Conservation (phyloP, 495 filamentous ascomycete species). For the Evernia prunastri region DNA sequence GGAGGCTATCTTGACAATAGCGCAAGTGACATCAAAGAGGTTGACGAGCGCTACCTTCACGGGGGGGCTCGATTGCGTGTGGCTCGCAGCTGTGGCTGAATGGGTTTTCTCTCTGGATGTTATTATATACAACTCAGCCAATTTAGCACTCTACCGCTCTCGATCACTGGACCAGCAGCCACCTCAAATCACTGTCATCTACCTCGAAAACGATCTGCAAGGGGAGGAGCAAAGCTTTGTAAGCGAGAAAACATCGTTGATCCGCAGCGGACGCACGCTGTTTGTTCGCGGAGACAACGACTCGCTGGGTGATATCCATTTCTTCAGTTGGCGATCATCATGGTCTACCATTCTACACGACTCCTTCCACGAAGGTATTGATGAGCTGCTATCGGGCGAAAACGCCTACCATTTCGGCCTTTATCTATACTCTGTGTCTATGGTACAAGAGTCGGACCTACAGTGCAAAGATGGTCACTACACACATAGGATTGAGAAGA, state of each 20-base stretch:
- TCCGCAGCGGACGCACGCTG: conserved; percentile 4
- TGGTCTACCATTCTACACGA: conserved; percentile 13
- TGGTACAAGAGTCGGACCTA: background rate
- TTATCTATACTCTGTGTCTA: conserved; percentile 4
- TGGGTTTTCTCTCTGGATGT: conserved; percentile 16
- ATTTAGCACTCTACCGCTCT: conserved; percentile 2
- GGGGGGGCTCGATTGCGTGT: conserved; percentile 13
- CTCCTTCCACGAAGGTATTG: background rate
- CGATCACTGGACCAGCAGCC: background rate
- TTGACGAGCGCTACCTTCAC: conserved; percentile 1
- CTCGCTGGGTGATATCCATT: background rate
- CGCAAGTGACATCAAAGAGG: conserved; percentile 3
- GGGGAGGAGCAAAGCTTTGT: background rate
- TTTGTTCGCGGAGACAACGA: background rate
- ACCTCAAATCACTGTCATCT: conserved; percentile 5
- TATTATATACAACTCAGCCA: background rate
- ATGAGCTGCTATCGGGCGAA: background rate
- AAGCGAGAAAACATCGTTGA: background rate
- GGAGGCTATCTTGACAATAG: conserved; percentile 9
- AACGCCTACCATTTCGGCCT: background rate
- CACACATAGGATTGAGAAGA: background rate
- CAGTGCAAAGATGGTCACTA: background rate
- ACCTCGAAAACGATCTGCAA: background rate
- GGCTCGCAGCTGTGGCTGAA: conserved; percentile 21
- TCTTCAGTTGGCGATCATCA: conserved; percentile 8